Base-by-base conservation (phyloP, 495 filamentous ascomycete species). In the Aspergillus conjunctus region DNA sequence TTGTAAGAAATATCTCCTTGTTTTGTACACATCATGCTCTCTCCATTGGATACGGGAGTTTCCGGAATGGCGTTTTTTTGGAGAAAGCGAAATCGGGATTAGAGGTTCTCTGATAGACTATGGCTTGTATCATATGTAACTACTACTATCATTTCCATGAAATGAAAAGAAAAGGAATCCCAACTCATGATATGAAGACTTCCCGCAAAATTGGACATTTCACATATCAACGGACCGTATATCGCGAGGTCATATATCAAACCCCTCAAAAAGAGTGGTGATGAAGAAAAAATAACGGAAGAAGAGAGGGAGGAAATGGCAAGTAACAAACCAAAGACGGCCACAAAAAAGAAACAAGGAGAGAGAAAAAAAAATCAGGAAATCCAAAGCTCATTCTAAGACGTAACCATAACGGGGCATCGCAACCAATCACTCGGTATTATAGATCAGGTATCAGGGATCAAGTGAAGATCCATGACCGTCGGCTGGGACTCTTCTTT, bases 401-500 rank as follows among this genome's bases (percentile, higher is more conserved):
- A 14, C 12, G 10, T 17, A 43, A 15, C 14, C 39, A 7, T 43
- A 17, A 17, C 39, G 10, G 39, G 32, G 34, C n/a, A 34, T 53
- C 51, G 11, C 34, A 55, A 39, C 54, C 39, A 22, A 39, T 26
- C 17, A 15, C 39, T 48, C 44, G 33, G 32, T 55, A 11, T 20
- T 53, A 26, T 26, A 2, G 5, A 26, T 26, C 26, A 5, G 26
- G 26, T 31, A 43, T n/a, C 31, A 17, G 45, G 15, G 31, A 48
- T 73, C 60, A 79, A n/a, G 67, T 69, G 22, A 77, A 72, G 44
- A 79, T 64, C 60, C 70, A 73, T 9, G 73, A 54, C 31, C 68
- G 64, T 7, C 68, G 67, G 41, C 60, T 68, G 21, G 76, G 73
- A 63, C 70, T 76, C 79, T 88, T 89, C 73, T 86, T 87, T 66